Percentiles rank a stretch among this genome's conserved stretches.
Evolutionary conservation across 495 filamentous ascomycete species (phyloP).

Genomic region (Hypoxylon rickii): DNA sequence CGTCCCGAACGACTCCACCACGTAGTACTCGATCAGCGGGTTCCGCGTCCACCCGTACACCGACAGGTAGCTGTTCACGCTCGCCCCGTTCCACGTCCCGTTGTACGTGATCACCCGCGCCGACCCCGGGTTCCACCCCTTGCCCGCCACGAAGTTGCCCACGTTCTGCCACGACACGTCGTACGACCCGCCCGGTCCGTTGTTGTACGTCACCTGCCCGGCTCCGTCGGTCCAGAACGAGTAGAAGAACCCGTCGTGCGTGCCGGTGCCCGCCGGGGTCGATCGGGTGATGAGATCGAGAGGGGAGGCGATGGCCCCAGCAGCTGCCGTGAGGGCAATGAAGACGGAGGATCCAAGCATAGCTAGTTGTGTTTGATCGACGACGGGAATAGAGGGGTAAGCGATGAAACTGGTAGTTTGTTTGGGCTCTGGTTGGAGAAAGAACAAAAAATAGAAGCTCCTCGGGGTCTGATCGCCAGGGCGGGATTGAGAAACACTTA

Average conservation of each 20-base stretch:
- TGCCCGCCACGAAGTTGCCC: slow-evolving; percentile 69
- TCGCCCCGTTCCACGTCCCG: slow-evolving; percentile 54
- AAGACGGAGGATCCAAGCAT: slow-evolving; percentile 43
- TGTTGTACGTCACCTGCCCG: slow-evolving; percentile 61
- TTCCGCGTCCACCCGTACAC: slow-evolving; percentile 64
- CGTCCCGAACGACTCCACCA: slow-evolving; percentile 58
- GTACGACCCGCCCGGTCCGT: slow-evolving; percentile 60
- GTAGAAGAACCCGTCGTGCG: slow-evolving; percentile 64
- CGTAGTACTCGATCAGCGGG: slow-evolving; percentile 66
- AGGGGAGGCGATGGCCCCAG: slow-evolving; percentile 48
- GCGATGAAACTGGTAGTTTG: not conserved
- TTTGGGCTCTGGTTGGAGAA: slow-evolving; percentile 1
- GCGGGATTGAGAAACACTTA: slow-evolving; percentile 14
- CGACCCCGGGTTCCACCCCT: slow-evolving; percentile 64
- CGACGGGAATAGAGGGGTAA: slow-evolving; percentile 6
- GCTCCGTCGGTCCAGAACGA: slow-evolving; percentile 69
- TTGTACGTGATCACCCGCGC: slow-evolving; percentile 47
- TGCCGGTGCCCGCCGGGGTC: slow-evolving; percentile 51
- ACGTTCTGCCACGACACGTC: slow-evolving; percentile 60
- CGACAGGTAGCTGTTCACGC: slow-evolving; percentile 57
- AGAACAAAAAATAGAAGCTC: slow-evolving; percentile 2
- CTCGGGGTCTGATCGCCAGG: slow-evolving; percentile 24
- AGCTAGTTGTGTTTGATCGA: not conserved
- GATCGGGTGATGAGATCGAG: slow-evolving; percentile 36
- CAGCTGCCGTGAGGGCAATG: slow-evolving; percentile 42